A percentile compares a stretch with the other conserved stretches of the same genome.
Conservation (phyloP, 192 early-diverging fungal species). For the Entophlyctis luteolus region DNA sequence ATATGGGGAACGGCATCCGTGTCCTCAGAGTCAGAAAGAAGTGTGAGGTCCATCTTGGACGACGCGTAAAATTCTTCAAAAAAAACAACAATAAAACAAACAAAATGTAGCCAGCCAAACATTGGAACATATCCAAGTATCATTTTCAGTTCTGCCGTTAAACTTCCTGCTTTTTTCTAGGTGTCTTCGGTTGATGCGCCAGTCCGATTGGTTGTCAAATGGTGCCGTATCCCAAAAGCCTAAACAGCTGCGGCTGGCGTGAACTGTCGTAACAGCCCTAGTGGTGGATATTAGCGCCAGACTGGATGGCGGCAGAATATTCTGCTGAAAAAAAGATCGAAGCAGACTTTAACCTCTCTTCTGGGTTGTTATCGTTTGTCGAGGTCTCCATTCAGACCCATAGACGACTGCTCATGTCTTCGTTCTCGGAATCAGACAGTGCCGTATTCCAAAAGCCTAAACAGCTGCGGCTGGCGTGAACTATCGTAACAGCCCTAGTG, state of each 20-base stretch:
- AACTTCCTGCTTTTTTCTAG: background rate
- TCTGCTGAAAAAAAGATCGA: background rate
- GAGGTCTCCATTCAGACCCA: slow-evolving; percentile 9
- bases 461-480: slow-evolving; percentile 9
- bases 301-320: slow-evolving; percentile 8
- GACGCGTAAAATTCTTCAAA: background rate
- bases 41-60: background rate
- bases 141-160: background rate
- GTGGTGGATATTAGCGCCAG: slow-evolving; percentile 11
- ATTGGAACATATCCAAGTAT: too few species aligned
- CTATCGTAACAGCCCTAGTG: slow-evolving; percentile 8
- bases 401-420: too few species aligned
- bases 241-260: slow-evolving; percentile 9
- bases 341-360: slow-evolving; percentile 1
- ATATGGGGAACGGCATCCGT: background rate
- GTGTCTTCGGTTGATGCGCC: background rate
- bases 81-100: background rate
- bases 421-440: too few species aligned
- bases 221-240: slow-evolving; percentile 10
- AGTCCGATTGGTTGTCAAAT: background rate
- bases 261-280: slow-evolving; percentile 7
- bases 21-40: background rate
- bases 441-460: slow-evolving; percentile 11
- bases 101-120: background rate
- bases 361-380: slow-evolving; percentile 1